Base-by-base conservation (phyloP, 139 green algal species). In the Gonium pectorale region DNA sequence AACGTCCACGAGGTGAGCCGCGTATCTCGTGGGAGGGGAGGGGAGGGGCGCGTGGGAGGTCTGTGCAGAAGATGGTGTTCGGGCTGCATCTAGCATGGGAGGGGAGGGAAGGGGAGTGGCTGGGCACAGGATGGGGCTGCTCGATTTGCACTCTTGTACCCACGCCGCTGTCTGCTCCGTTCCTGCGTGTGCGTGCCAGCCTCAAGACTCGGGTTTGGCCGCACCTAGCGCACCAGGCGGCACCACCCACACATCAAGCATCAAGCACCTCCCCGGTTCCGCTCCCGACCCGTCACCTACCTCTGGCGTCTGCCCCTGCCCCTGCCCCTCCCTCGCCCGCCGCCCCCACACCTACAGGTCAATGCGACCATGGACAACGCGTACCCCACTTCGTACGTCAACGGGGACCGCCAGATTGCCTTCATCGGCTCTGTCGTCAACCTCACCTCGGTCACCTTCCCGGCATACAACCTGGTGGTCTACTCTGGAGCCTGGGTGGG, bases 1-100 rank as follows among this genome's bases (percentile, higher is more conserved):
- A 69, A 81, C 52, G 38, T 81, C 15, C 73, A 81, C 29, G 70
- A 60, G 44, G 68, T 62, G 17, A 78, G 62, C 33, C n/a, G 68
- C 68, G 5, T 43, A 41, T 2, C 27, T 78, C 24, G 68, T 74
- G 67, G 11, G 67, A 24, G 40, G 7, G n/a, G n/a, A n/a, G n/a
- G n/a, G n/a, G n/a, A n/a, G n/a, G n/a, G n/a, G n/a, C n/a, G n/a
- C n/a, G n/a, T n/a, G n/a, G n/a, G n/a, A n/a, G n/a, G n/a, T n/a
- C n/a, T n/a, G n/a, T n/a, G n/a, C n/a, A n/a, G n/a, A n/a, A n/a
- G n/a, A n/a, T n/a, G n/a, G 38, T 31, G 15, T 15, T 70, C 24
- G 13, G 27, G 63, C 17, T n/a, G 26, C 27, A 26, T 9, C 52
- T 38, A 37, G 15, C 17, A 17, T 22, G 15, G 67, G 19, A 74